A percentile compares a stretch with the other conserved stretches of the same genome.
These are phyloP conservation scores for Talaromyces trachyspermus DNA, from an alignment of 495 filamentous ascomycete genomes.

Conservation along the genomic window DNA sequence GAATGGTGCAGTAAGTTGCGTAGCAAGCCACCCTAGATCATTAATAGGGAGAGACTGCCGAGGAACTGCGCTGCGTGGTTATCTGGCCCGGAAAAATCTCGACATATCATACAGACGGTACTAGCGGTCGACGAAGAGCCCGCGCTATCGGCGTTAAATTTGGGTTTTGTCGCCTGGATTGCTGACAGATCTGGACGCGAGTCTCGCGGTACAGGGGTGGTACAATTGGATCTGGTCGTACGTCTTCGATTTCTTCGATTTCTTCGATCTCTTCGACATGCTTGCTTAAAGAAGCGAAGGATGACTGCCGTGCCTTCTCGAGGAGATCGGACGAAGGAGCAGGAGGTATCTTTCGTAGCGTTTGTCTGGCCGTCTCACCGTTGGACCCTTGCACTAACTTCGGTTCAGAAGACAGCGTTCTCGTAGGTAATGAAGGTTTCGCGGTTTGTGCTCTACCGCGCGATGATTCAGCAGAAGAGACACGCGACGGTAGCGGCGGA, in stretches of 20 bases:
- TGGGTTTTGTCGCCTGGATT: constrained; percentile 48
- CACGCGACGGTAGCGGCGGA: constrained; percentile 4
- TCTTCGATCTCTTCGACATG: constrained; percentile 14
- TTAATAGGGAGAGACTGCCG: constrained; percentile 56
- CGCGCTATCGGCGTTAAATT: constrained; percentile 16
- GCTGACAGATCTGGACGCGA: constrained; percentile 53
- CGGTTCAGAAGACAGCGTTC: constrained; percentile 20
- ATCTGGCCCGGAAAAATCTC: constrained; percentile 82
- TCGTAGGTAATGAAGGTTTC: constrained; percentile 24
- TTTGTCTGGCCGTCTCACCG: background rate
- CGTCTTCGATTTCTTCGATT: constrained; percentile 23
- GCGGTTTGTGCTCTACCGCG: constrained; percentile 6
- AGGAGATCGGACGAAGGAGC: constrained; percentile 21
- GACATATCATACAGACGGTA: constrained; percentile 64
- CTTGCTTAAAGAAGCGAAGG: constrained; percentile 35
- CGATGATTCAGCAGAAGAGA: constrained; percentile 4
- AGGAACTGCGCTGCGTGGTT: constrained; percentile 66
- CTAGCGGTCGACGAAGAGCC: constrained; percentile 9
- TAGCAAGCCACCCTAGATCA: constrained; percentile 64
- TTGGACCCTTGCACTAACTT: constrained; percentile 11
- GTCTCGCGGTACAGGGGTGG: constrained; percentile 49
- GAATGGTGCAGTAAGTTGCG: constrained; percentile 67
- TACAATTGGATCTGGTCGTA: constrained; percentile 10
- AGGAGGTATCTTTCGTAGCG: constrained; percentile 29
- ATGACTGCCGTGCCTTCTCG: constrained; percentile 27